Evolutionary conservation across 495 filamentous ascomycete genomes (phyloP), one percentile per base, ranked within the genome.

Genomic region (Endocarpon pusillum): DNA sequence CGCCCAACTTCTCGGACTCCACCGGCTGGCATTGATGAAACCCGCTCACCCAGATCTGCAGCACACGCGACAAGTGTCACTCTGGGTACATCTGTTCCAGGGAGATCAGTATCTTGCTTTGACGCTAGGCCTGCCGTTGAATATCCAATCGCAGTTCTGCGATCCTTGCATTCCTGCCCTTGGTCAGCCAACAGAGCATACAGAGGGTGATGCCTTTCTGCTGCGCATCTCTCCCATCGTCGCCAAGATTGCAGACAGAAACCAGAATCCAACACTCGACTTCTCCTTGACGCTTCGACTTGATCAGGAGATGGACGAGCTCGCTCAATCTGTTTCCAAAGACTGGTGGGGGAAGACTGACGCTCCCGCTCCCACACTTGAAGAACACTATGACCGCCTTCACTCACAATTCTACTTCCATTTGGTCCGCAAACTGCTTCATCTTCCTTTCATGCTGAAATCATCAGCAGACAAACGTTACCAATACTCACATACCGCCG

Each of bases 361-460:
- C 14, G 31, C 16, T 1, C 15, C 27, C 1, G 31, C 44, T 16
- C 38, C 42, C 34, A 34, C 21, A 8, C 30, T 33, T 24, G 42
- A 44, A 16, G 47, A 55, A 11, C 44, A 48, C 14, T 39, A 47
- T n/a, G 49, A 54, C 12, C 51, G 50, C 2, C 23, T 66, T 3
- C 47, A 66, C 16, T 20, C 55, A 5, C 64, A 63, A 32, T 66
- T 71, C 28, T 49, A 51, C 38, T 61, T 56, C 32, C 60, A 67
- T 30, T 46, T 62, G 16, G 39, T 56, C 15, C 49, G 58, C 2
- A 51, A 60, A 23, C 41, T 66, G 29, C 52, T 71, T 3, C 68
- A 72, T 39, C 47, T 72, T 5, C 68, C 68, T 0, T 66, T 61
- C 41, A 67, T 72, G 62, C 47, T 72, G 8, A 61, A 63, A 40